Base-by-base conservation (phyloP, 192 early-diverging fungal genomes). In the Coemansia reversa region DNA sequence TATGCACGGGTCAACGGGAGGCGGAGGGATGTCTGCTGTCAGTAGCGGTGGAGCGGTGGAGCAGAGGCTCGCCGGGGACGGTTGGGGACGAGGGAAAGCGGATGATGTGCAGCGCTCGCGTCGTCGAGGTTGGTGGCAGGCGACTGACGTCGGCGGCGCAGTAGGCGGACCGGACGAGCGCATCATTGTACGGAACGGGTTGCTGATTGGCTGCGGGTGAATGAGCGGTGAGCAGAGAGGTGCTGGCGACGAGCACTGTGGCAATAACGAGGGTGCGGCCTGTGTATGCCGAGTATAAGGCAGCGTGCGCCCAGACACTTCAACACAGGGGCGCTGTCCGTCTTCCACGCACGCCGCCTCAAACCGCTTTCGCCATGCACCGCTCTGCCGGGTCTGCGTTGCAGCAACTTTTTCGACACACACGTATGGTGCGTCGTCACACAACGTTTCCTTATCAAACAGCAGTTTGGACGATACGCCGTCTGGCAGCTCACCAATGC, bases 341-440 rank as follows among this genome's bases (percentile, higher is more conserved):
- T 35, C 33, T 35, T 35, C 33, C 33, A 7, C 33, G 7, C 33
- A 35, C 33, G 33, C 33, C 7, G 33, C 33, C 33, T 7, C 33
- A 35, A 35, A 35, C 33, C 33, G 33, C 33, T 35, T 35, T 11
- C 33, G 2, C 33, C 33, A 7, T 11, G 33, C 33, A 11, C 33
- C 33, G 33, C 27, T 51, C 4, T 63, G 51, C 23, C 35, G n/a
- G 9, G 33, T 32, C 58, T 67, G 65, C 51, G 20, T 33, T 3
- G 65, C 23, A 5, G 45, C 28, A 8, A 55, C 52, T 33, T 61
- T 62, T 39, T 69, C 66, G 4, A 78, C 55, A 11, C 60, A 63
- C 58, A 78, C 75, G 39, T 72, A 78, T 4, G 70, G 69, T 11
- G 66, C 70, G 25, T 69, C 70, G 48, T 72, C 75, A 35, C 75